Evolutionary conservation across 257 asterid species (phyloP).

Genomic region (Euphrasia confusa): DNA sequence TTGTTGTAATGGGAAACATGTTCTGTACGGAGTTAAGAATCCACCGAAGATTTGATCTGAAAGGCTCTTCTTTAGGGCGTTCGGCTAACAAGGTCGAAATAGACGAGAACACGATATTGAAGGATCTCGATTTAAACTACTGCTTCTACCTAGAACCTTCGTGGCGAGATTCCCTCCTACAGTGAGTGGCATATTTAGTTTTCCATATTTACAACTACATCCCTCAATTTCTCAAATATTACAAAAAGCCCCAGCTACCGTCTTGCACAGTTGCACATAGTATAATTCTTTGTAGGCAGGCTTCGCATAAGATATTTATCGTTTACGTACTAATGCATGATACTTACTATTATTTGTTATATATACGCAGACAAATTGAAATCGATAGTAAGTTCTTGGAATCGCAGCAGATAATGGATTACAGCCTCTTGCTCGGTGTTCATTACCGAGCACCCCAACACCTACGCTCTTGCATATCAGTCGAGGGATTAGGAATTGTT

Average conservation of each 20-base stretch:
- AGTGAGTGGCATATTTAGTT: conserved; percentile 34
- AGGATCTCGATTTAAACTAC: conserved; percentile 73
- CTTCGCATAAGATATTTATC: neutral
- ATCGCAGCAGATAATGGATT: conserved; percentile 69
- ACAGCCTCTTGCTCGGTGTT: conserved; percentile 75
- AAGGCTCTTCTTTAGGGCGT: conserved; percentile 79
- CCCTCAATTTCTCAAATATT: too few relatives aligned
- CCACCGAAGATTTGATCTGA: conserved; percentile 67
- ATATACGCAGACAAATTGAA: conserved; percentile 59
- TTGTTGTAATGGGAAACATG: conserved; percentile 80
- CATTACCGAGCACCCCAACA: conserved; percentile 77
- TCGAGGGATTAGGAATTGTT: conserved; percentile 56
- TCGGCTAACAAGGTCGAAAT: conserved; percentile 71
- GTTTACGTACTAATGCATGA: neutral
- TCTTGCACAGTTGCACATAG: neutral
- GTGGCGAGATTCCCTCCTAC: conserved; percentile 53
- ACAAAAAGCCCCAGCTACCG: too few relatives aligned
- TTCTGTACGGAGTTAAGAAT: conserved; percentile 74
- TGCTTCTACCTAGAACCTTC: conserved; percentile 68
- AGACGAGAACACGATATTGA: conserved; percentile 66
- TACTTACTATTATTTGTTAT: neutral
- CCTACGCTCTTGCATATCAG: conserved; percentile 37
- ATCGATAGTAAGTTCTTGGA: conserved; percentile 69
- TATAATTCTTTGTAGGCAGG: neutral
- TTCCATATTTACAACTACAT: neutral